Percentiles rank a stretch among this genome's conserved stretches.
phyloP scores from a whole-genome alignment of 306 rosid genomes.

The Hippophae rhamnoides region DNA sequence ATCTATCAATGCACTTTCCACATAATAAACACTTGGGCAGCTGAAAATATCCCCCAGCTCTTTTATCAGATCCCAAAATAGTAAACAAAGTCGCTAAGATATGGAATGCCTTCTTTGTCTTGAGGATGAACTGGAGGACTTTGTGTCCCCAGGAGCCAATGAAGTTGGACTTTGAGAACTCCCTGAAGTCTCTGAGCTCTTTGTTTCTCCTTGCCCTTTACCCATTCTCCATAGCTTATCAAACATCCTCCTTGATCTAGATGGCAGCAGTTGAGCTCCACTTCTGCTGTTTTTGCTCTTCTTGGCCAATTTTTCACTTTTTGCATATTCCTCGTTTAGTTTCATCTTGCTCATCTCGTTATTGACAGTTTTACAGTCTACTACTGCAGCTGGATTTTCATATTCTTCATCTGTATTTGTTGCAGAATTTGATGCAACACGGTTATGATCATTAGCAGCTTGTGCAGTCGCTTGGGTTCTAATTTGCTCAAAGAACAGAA shows the following conservation, averaged over 20 bases:
- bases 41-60: conserved; percentile 9
- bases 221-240: conserved; percentile 74
- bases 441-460: conserved; percentile 16
- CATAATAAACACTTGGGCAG: conserved; percentile 1
- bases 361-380: conserved; percentile 40
- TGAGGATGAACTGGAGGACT: conserved; percentile 62
- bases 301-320: conserved; percentile 45
- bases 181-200: conserved; percentile 81
- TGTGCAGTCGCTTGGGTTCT: conserved; percentile 37
- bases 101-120: conserved; percentile 89
- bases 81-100: conserved; percentile 32
- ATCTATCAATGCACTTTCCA: too few relatives aligned
- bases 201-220: conserved; percentile 64
- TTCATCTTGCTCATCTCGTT: conserved; percentile 43
- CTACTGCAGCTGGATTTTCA: conserved; percentile 24
- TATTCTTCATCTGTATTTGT: conserved; percentile 35
- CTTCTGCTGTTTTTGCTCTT: conserved; percentile 75
- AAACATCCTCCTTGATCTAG: conserved; percentile 81
- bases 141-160: conserved; percentile 55
- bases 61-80: conserved; percentile 9
- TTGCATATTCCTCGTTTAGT: conserved; percentile 36
- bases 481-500: conserved; percentile 81
- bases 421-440: conserved; percentile 16
- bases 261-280: conserved; percentile 68
- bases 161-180: conserved; percentile 93